These are phyloP conservation scores for Selaginella tamariscina DNA, from an alignment of 75 land plant species.

Conservation along the genomic window DNA sequence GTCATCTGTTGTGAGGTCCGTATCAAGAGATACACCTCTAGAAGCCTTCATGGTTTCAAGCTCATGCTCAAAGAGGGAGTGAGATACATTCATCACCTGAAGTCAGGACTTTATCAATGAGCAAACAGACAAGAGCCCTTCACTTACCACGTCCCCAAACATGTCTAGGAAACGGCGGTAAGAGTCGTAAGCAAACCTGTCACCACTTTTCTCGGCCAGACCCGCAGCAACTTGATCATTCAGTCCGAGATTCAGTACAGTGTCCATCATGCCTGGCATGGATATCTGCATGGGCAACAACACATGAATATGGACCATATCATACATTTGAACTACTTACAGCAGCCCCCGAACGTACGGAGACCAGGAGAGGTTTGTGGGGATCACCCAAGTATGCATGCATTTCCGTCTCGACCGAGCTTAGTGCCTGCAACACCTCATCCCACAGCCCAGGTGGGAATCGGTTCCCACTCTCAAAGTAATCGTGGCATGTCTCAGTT, in stretches of 20 bases:
- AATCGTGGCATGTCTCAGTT: conserved; percentile 88
- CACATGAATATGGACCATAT: neutral
- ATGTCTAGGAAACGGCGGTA: conserved; percentile 93
- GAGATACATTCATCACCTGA: conserved; percentile 86
- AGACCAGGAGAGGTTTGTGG: conserved; percentile 68
- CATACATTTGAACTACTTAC: conserved; percentile 25
- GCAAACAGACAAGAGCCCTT: neutral
- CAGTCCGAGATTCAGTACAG: conserved; percentile 92
- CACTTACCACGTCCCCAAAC: conserved; percentile 93
- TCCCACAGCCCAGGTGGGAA: conserved; percentile 83
- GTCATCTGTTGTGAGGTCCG: conserved; percentile 70
- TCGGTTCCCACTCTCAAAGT: conserved; percentile 52
- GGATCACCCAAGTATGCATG: conserved; percentile 79
- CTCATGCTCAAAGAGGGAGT: conserved; percentile 78
- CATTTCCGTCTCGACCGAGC: conserved; percentile 65
- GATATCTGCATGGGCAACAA: conserved; percentile 45
- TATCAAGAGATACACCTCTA: conserved; percentile 56
- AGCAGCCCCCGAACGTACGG: conserved; percentile 97
- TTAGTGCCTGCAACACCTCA: conserved; percentile 65
- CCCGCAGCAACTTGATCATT: conserved; percentile 89
- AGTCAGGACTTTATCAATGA: conserved; percentile 5
- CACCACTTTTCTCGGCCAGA: conserved; percentile 78
- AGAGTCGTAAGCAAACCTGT: conserved; percentile 93
- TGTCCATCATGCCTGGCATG: conserved; percentile 99
- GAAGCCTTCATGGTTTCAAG: conserved; percentile 52